phyloP scores from a whole-genome alignment of 441 rosid species.

The Erodium trifolium region DNA sequence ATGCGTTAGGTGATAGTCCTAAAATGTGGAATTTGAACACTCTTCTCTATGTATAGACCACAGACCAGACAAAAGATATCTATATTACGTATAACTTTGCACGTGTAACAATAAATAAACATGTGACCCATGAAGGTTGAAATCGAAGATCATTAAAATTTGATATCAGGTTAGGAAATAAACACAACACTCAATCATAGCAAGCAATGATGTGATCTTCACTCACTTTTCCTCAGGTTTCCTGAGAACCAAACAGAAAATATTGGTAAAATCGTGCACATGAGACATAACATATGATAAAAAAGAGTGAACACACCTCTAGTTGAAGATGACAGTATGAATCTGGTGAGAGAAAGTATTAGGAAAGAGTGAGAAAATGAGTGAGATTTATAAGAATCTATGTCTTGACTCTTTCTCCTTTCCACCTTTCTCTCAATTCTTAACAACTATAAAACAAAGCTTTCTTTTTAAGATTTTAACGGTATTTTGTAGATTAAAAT shows the following conservation, averaged over 20 bases:
- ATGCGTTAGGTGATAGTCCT: too few relatives aligned
- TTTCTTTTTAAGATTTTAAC: background rate
- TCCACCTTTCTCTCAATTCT: background rate
- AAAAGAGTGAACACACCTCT: background rate
- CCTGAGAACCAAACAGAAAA: background rate
- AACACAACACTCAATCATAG: background rate
- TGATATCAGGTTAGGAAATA: background rate
- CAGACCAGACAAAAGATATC: too few relatives aligned
- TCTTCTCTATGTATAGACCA: too few relatives aligned
- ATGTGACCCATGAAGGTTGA: too few relatives aligned
- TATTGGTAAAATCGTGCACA: background rate
- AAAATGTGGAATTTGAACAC: too few relatives aligned
- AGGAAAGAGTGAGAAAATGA: background rate
- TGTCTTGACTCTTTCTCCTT: background rate
- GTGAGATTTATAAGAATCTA: conserved; percentile 1
- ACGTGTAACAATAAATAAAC: too few relatives aligned
- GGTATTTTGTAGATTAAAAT: background rate
- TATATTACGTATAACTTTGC: too few relatives aligned
- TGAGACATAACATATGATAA: background rate
- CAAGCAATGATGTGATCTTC: background rate
- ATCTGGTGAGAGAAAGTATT: background rate
- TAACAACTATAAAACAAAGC: background rate
- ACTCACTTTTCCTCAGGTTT: background rate
- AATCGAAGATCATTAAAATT: too few relatives aligned
- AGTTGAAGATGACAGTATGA: background rate